phyloP scores from a whole-genome alignment of 2,329 filamentous ascomycete species.

The Chaetomiaceae sp. region DNA sequence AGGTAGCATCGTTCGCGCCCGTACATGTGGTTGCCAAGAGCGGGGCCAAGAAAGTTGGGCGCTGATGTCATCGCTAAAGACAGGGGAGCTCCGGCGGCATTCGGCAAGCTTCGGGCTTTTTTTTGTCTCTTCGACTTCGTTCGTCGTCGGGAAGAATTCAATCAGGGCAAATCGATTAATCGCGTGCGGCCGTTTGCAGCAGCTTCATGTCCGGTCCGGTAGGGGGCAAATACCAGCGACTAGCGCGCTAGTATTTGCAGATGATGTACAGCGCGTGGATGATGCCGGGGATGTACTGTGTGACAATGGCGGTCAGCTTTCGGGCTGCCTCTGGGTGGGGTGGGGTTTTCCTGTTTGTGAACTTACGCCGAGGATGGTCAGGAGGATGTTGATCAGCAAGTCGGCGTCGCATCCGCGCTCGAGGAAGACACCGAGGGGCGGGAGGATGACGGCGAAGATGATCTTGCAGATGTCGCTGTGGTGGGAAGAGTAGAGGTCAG shows the following conservation, averaged over 20 bases:
- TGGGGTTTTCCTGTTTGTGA: too few species aligned
- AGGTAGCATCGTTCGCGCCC: too few species aligned
- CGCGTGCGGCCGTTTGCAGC: too few species aligned
- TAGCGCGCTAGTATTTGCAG: constrained; percentile 71
- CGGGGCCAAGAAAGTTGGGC: not conserved
- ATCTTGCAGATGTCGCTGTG: constrained; percentile 59
- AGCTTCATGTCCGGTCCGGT: too few species aligned
- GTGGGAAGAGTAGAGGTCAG: not conserved
- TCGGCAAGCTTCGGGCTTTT: too few species aligned
- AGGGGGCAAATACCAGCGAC: too few species aligned
- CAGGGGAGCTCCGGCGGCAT: too few species aligned
- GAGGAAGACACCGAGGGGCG: constrained; percentile 88
- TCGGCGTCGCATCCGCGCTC: constrained; percentile 86
- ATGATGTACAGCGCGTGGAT: constrained; percentile 95
- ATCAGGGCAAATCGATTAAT: not conserved
- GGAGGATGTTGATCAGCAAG: constrained; percentile 85
- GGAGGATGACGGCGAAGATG: constrained; percentile 84
- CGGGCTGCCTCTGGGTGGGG: too few species aligned
- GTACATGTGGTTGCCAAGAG: too few species aligned
- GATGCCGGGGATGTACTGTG: constrained; percentile 65
- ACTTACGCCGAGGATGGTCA: constrained; percentile 65
- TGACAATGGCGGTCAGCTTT: constrained; percentile 36
- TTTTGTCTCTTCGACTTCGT: not conserved
- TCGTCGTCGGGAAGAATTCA: too few species aligned
- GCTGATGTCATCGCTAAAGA: constrained; percentile 4